Base-by-base conservation (phyloP, 2,329 filamentous ascomycete species). In the Bisporella sp. region DNA sequence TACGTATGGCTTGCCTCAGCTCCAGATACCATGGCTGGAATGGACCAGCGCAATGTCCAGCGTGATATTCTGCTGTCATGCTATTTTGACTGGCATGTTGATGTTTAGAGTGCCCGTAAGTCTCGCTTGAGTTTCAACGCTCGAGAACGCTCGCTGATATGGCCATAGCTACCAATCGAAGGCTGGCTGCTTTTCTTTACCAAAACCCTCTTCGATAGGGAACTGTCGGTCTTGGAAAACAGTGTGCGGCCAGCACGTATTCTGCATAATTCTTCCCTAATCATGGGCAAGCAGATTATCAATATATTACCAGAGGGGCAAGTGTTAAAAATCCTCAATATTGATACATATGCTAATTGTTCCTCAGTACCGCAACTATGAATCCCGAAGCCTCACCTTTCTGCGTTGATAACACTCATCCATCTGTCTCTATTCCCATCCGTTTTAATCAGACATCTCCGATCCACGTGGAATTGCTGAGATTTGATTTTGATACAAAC, bases 1-100 rank as follows among this genome's bases (percentile, higher is more conserved):
- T 67, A 75, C 97, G 56, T 96, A 95, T 66, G 87, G 87, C 6
- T 72, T 99, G 48, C 92, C 95, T 13, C 80, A 87, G 58, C 69
- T 99, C 61, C 82, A 88, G 66, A 96, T 99, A 77, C 93, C 93
- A 52, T 99, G 93, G 95, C 75, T 99, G 52, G 90, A 97, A 73
- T 89, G 92, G 73, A 89, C 88, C n/a, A 58, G 61, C 39, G 42
- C 49, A 31, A 41, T 87, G 88, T 62, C 77, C 80, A 35, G 83
- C 83, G 73, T 79, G 32, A 70, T 91, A 28, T 95, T 93, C 63
- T 68, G 87, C 44, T 59, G 77, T 4, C 90, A 96, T 66, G 77
- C 85, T 3, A 64, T 86, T 2, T 68, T 87, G 47, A 89, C 96
- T 71, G 86, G 84, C 59, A 84, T 95, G 73, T 72, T 96, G 59